These are phyloP conservation scores for Cymbopogon citratus DNA, from an alignment of 176 grass and related monocot genomes.

Conservation along the genomic window DNA sequence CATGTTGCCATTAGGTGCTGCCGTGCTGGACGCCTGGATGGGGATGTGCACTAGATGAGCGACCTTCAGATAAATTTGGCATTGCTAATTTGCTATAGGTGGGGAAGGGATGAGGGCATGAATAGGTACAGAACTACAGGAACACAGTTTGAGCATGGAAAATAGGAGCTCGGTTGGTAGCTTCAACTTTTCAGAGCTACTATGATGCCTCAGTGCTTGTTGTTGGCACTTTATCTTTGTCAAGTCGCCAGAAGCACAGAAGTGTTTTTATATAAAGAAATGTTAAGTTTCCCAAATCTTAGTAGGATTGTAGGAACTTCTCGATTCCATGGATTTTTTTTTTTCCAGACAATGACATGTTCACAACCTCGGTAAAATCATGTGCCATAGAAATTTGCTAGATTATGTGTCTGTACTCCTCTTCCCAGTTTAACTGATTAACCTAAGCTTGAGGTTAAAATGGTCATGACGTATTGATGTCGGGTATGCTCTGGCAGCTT, in stretches of 20 bases:
- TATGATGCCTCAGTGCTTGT: background rate
- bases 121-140: background rate
- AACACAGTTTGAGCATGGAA: background rate
- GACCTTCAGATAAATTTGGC: conserved; percentile 18
- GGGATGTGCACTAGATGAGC: conserved; percentile 12
- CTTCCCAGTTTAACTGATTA: background rate
- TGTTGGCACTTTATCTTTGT: background rate
- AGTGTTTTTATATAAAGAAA: background rate
- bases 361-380: background rate
- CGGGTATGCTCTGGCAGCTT: background rate
- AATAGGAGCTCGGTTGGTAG: background rate
- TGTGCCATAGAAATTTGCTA: background rate
- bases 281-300: background rate
- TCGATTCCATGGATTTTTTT: background rate
- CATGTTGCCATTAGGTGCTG: background rate
- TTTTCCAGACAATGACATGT: background rate
- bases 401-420: background rate
- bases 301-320: background rate
- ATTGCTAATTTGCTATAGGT: conserved; percentile 24
- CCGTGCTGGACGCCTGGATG: background rate
- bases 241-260: background rate
- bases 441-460: background rate
- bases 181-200: conserved; percentile 1
- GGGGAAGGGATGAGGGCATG: conserved; percentile 1
- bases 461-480: background rate